Evolutionary conservation across 1,284 basidiomycete genomes (phyloP).

Genomic region (Pseudozyma thailandica): DNA sequence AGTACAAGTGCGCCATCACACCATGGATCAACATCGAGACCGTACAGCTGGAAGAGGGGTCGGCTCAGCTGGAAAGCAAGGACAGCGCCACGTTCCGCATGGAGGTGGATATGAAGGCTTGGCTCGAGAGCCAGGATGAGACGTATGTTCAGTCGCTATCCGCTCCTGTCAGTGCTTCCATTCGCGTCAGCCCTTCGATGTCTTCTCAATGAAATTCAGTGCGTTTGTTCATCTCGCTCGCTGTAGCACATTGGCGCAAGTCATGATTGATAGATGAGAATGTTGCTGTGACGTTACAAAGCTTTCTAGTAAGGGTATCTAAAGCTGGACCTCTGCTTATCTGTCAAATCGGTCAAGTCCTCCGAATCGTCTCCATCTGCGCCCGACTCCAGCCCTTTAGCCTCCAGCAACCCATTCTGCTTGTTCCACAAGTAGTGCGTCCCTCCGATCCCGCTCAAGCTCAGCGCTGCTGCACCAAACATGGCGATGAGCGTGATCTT

Average conservation of each 20-base stretch:
- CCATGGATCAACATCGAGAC: conserved; percentile 21
- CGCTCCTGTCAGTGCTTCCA: conserved; percentile 15
- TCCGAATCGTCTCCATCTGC: conserved; percentile 17
- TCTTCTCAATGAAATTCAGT: neutral
- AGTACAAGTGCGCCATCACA: conserved; percentile 14
- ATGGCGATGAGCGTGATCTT: conserved; percentile 63
- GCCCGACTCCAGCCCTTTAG: conserved; percentile 1
- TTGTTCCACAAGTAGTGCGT: conserved; percentile 62
- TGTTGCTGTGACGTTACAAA: no score
- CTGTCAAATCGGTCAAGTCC: conserved; percentile 65
- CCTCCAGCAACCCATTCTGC: conserved; percentile 10
- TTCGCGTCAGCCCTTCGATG: conserved; percentile 4
- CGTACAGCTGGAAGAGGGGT: conserved; percentile 4
- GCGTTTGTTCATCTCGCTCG: no score
- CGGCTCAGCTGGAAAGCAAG: neutral
- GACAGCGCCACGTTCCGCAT: conserved; percentile 9
- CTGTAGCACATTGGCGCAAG: no score
- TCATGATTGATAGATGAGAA: no score
- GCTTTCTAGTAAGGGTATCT: conserved; percentile 65
- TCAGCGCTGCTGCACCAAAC: conserved; percentile 50
- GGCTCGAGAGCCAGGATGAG: conserved; percentile 21
- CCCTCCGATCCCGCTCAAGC: conserved; percentile 35
- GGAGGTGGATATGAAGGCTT: conserved; percentile 21
- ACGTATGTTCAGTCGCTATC: conserved; percentile 18
- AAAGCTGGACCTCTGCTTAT: conserved; percentile 62